These are phyloP conservation scores for Tuber brumale DNA, from an alignment of 495 filamentous ascomycete genomes.

Conservation along the genomic window DNA sequence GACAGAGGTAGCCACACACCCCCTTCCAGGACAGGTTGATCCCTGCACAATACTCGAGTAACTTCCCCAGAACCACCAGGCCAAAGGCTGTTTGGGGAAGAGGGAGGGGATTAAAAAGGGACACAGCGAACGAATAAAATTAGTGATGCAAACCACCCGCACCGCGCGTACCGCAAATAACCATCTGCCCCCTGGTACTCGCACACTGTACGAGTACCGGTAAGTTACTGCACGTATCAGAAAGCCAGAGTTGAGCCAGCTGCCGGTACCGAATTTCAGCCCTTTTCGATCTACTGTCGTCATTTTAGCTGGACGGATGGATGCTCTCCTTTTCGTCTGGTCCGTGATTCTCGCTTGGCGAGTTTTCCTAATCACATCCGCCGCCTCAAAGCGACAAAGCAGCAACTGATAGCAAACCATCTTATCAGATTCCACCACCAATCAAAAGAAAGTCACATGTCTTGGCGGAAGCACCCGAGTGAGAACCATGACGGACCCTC, in stretches of 20 bases:
- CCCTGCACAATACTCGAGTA: not conserved
- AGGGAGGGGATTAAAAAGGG: not conserved
- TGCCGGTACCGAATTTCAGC: not conserved
- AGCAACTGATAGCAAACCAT: slow-evolving; percentile 27
- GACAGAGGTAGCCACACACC: not conserved
- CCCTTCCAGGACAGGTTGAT: not conserved
- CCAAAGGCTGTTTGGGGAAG: not conserved
- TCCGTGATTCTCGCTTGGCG: not conserved
- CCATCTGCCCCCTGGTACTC: not conserved
- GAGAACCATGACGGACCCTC: slow-evolving; percentile 23
- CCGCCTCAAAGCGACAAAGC: too few species aligned
- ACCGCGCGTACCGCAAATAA: not conserved
- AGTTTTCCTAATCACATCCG: not conserved
- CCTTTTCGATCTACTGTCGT: not conserved
- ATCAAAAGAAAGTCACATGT: slow-evolving; percentile 5
- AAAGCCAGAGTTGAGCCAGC: not conserved
- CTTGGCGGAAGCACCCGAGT: slow-evolving; percentile 12
- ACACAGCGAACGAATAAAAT: not conserved
- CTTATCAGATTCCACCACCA: slow-evolving; percentile 27
- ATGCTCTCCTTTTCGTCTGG: not conserved
- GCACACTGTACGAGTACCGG: too few species aligned
- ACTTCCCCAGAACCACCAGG: not conserved
- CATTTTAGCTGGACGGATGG: not conserved
- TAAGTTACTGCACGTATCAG: not conserved
- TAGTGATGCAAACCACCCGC: not conserved